These are phyloP conservation scores for Phylloporus sp. DNA, from an alignment of 768 basidiomycete species.

Conservation along the genomic window DNA sequence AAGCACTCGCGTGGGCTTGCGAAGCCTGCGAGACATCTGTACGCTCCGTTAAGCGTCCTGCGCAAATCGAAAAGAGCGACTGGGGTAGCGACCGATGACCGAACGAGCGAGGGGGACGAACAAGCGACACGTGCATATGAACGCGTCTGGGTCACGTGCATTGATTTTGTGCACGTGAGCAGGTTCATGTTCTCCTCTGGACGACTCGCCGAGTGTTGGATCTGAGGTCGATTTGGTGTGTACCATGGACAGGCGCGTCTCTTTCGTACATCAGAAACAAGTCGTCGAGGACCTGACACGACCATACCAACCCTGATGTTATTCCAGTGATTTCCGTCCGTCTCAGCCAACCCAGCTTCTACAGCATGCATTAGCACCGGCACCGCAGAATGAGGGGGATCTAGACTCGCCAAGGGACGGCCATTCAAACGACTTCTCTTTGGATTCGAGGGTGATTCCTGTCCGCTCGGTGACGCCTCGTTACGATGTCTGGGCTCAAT, in stretches of 20 bases:
- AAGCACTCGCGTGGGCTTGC: conserved; percentile 4
- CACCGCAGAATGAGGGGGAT: conserved; percentile 12
- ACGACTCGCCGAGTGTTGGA: background rate
- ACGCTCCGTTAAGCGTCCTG: conserved; percentile 22
- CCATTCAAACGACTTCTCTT: conserved; percentile 36
- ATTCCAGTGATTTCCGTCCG: conserved; percentile 39
- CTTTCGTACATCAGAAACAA: conserved; percentile 8
- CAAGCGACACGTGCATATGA: conserved; percentile 18
- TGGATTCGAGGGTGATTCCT: conserved; percentile 40
- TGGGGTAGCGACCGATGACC: conserved; percentile 10
- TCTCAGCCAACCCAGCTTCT: conserved; percentile 58
- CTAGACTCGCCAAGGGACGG: conserved; percentile 16
- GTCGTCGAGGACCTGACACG: conserved; percentile 11
- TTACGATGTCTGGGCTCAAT: conserved; percentile 40
- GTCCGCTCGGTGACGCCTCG: conserved; percentile 35
- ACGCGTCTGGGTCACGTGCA: conserved; percentile 30
- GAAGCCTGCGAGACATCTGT: conserved; percentile 17
- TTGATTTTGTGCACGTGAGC: conserved; percentile 22
- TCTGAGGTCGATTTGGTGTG: background rate
- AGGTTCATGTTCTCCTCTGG: background rate
- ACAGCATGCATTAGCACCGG: conserved; percentile 38
- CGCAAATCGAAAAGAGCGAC: conserved; percentile 24
- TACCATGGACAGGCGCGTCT: conserved; percentile 42
- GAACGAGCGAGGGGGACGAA: conserved; percentile 11
- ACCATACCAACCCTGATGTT: background rate